Percentiles rank a stretch among this genome's conserved stretches.
Conservation (phyloP, 345 rosid genomes). For the Eucalyptus marginata region DNA sequence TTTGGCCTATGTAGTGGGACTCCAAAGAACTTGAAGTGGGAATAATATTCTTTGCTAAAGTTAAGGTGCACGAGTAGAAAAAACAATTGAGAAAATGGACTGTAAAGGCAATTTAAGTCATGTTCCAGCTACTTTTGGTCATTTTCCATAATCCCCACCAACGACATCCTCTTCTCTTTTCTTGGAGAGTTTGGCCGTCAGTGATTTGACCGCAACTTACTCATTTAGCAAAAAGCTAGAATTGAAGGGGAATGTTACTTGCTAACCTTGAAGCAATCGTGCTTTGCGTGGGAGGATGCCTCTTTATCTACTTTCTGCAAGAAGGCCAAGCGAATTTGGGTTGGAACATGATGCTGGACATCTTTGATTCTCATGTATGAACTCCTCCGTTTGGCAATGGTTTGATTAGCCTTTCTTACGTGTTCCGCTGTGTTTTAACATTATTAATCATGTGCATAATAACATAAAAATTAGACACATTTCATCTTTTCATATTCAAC, state of each 20-base stretch:
- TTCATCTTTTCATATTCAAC: not conserved
- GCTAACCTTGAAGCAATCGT: not conserved
- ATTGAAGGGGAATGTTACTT: not conserved
- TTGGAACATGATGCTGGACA: not conserved
- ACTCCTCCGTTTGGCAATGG: not conserved
- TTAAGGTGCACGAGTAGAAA: not conserved
- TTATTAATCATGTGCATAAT: not conserved
- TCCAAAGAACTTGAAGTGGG: not conserved
- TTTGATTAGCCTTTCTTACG: not conserved
- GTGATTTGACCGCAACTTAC: not conserved
- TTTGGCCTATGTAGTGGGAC: not conserved
- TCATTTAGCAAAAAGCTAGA: not conserved
- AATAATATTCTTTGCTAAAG: not conserved
- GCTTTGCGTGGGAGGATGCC: not conserved
- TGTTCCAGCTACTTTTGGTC: not conserved
- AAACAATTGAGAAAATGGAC: not conserved
- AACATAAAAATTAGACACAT: not conserved
- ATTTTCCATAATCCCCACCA: not conserved
- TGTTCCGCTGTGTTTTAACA: not conserved
- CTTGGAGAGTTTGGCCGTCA: not conserved
- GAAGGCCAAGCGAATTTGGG: not conserved
- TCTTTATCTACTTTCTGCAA: not conserved
- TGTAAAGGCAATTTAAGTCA: not conserved
- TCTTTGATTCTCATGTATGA: not conserved
- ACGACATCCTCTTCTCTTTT: not conserved